Percentiles rank a stretch among this genome's conserved stretches.
phyloP scores from a whole-genome alignment of 139 green algal genomes.

The Ostreobium quekettii region DNA sequence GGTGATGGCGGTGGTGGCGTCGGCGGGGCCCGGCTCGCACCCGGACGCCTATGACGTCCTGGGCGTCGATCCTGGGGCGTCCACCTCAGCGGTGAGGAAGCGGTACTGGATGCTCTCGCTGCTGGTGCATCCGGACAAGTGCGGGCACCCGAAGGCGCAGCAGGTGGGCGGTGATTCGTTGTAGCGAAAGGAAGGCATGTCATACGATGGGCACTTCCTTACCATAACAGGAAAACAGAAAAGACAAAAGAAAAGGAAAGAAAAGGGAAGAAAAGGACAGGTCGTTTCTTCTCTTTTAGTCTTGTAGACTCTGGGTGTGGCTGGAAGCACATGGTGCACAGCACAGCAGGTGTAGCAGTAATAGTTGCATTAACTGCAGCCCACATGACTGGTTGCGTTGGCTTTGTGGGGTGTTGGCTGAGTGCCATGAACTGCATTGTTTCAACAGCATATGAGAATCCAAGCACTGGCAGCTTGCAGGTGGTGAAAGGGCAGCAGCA shows the following conservation, averaged over 20 bases:
- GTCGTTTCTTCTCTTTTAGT: not conserved
- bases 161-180: no score
- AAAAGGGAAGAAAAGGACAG: not conserved
- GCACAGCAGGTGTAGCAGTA: no score
- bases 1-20: slow-evolving; percentile 1
- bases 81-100: slow-evolving; percentile 52
- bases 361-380: no score
- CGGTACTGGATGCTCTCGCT: slow-evolving; percentile 71
- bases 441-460: no score
- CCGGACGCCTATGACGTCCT: slow-evolving; percentile 59
- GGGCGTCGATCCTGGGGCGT: slow-evolving; percentile 32
- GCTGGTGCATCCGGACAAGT: slow-evolving; percentile 83
- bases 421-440: no score
- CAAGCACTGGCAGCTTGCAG: no score
- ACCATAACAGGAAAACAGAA: not conserved
- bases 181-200: not conserved
- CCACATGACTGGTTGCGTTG: no score
- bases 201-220: not conserved
- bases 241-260: not conserved
- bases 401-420: no score
- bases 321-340: no score
- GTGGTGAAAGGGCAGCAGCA: no score
- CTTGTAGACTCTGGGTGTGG: not conserved
- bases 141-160: slow-evolving; percentile 43
- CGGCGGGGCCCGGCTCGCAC: not conserved